These are phyloP conservation scores for Cenchrus purpureus DNA, from an alignment of 176 grass and related monocot genomes.

Conservation along the genomic window DNA sequence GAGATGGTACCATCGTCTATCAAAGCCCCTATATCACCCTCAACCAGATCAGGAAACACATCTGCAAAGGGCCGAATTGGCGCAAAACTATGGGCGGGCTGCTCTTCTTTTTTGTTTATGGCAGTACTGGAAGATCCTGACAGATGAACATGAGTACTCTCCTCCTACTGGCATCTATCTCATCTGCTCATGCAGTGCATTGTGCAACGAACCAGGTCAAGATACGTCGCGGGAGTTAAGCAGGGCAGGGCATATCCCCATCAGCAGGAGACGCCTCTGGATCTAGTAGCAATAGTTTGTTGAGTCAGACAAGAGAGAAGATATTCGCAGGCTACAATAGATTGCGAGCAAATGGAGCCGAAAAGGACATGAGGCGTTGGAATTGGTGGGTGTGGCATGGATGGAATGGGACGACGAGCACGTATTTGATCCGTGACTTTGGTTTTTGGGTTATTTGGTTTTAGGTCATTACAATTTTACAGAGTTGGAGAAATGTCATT, in stretches of 20 bases:
- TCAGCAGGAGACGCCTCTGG: conserved; percentile 13
- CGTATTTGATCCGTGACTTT: not conserved
- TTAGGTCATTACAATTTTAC: too few relatives aligned
- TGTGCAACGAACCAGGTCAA: conserved; percentile 23
- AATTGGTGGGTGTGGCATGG: too few relatives aligned
- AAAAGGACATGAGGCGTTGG: not conserved
- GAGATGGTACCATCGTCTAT: not conserved
- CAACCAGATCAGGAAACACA: not conserved
- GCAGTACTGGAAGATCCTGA: not conserved
- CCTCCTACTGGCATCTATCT: too few relatives aligned
- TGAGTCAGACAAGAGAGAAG: not conserved
- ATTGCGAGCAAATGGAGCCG: not conserved
- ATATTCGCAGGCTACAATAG: not conserved
- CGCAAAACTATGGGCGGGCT: not conserved
- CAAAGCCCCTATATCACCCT: conserved; percentile 6
- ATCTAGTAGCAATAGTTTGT: not conserved
- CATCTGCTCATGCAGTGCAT: conserved; percentile 7
- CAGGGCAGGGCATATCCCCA: not conserved
- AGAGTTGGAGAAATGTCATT: too few relatives aligned
- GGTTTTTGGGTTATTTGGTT: not conserved
- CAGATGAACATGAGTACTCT: not conserved
- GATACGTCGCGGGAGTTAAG: not conserved
- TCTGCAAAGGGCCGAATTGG: not conserved
- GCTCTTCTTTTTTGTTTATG: not conserved
- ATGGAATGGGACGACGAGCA: not conserved